Evolutionary conservation across 2,329 filamentous ascomycete species (phyloP).

Genomic region (Fusarium praegraminearum): DNA sequence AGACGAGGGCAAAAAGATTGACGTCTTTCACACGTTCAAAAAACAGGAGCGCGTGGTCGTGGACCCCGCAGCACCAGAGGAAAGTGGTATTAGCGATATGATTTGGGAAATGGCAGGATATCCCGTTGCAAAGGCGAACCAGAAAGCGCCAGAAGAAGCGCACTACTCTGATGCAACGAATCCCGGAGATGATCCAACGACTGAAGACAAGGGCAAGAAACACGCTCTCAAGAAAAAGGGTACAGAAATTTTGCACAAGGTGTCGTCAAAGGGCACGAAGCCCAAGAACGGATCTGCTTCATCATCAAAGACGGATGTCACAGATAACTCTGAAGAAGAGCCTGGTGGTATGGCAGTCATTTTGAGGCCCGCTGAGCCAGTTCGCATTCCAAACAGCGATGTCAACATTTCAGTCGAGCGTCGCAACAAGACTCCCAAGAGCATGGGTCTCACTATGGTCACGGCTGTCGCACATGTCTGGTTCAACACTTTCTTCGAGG

Average conservation of each 20-base stretch:
- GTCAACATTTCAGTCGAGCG: conserved; percentile 92
- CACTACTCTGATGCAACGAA: conserved; percentile 51
- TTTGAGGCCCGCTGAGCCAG: conserved; percentile 75
- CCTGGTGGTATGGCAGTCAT: conserved; percentile 79
- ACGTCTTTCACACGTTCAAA: conserved; percentile 83
- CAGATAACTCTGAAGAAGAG: conserved; percentile 56
- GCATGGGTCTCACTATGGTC: conserved; percentile 87
- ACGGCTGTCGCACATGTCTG: conserved; percentile 94
- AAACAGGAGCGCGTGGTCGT: conserved; percentile 78
- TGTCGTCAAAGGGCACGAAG: conserved; percentile 45
- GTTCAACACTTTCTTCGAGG: conserved; percentile 97
- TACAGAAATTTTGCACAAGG: conserved; percentile 52
- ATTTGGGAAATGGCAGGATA: conserved; percentile 66
- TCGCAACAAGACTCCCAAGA: conserved; percentile 80
- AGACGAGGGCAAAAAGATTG: conserved; percentile 90
- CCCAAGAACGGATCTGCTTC: conserved; percentile 39
- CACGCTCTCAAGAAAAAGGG: conserved; percentile 47
- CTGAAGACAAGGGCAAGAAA: conserved; percentile 28
- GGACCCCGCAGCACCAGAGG: conserved; percentile 65
- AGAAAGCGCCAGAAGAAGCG: conserved; percentile 55
- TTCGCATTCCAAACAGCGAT: conserved; percentile 83
- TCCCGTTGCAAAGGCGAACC: conserved; percentile 44
- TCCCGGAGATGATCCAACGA: conserved; percentile 12
- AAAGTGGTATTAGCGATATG: conserved; percentile 62
- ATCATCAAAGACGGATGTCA: conserved; percentile 35